Conservation (phyloP, 257 asterid genomes). For the Solanum piurae region DNA sequence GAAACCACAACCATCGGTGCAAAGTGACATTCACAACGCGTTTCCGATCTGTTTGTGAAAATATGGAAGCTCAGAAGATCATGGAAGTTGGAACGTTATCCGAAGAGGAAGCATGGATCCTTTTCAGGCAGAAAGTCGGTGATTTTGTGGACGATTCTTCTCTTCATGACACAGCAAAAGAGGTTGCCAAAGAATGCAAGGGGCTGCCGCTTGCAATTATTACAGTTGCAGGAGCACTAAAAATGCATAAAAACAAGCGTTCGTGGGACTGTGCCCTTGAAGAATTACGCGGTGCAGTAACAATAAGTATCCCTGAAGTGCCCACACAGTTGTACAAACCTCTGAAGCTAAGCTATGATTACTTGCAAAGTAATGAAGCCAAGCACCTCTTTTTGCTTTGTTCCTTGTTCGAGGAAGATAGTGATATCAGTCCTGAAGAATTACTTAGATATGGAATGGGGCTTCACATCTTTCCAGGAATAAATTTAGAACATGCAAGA, state of each 20-base stretch:
- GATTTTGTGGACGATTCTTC: not conserved
- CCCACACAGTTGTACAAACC: not conserved
- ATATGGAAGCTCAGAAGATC: not conserved
- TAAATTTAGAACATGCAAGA: not conserved
- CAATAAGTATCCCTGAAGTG: not conserved
- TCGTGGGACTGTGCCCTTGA: not conserved
- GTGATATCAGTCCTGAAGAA: not conserved
- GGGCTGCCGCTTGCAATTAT: slow-evolving; percentile 8
- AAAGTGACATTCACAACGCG: not conserved
- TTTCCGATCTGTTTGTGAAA: not conserved
- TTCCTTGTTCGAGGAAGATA: slow-evolving; percentile 4
- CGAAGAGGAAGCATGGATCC: not conserved
- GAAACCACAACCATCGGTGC: not conserved
- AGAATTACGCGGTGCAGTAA: not conserved
- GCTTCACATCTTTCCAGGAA: not conserved
- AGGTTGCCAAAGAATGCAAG: not conserved
- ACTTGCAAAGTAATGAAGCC: slow-evolving; percentile 1
- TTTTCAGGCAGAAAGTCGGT: not conserved
- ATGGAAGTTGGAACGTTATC: not conserved
- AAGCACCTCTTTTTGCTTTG: slow-evolving; percentile 2
- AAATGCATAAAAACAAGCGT: not conserved
- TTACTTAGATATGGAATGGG: slow-evolving; percentile 1
- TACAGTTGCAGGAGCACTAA: not conserved
- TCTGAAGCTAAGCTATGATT: slow-evolving; percentile 1
- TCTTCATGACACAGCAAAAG: not conserved